A percentile compares a stretch with the other conserved stretches of the same genome.
Evolutionary conservation across 2,329 filamentous ascomycete genomes (phyloP).

Genomic region (Dactylellina haptotyla): DNA sequence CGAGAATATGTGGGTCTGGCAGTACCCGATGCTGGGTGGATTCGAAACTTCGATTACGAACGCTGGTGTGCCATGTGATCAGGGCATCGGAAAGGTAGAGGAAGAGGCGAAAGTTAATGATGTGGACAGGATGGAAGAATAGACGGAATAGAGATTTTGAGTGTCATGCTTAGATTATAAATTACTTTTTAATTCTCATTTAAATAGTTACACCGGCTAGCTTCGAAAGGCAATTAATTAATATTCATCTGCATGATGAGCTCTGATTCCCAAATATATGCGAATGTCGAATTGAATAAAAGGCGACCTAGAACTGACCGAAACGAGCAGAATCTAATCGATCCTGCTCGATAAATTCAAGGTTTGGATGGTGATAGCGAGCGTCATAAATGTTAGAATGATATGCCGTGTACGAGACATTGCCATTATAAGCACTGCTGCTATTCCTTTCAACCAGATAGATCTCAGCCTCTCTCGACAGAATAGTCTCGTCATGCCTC

Average conservation of each 20-base stretch:
- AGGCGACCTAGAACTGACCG: too few species aligned
- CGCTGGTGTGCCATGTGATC: background rate
- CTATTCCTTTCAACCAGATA: too few species aligned
- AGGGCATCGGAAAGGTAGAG: too few species aligned
- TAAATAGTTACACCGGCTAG: too few species aligned
- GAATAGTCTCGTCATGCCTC: background rate
- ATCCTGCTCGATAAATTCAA: background rate
- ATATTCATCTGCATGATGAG: too few species aligned
- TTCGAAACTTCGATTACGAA: background rate
- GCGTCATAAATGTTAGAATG: background rate
- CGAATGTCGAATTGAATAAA: too few species aligned
- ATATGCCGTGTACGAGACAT: too few species aligned
- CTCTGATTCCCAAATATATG: too few species aligned
- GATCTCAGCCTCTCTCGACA: background rate
- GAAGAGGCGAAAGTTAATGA: background rate
- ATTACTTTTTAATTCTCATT: too few species aligned
- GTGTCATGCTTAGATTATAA: background rate
- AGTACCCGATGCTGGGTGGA: constrained; percentile 42
- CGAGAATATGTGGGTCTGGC: constrained; percentile 41
- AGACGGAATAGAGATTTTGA: background rate
- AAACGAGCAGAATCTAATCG: background rate
- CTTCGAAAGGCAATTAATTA: too few species aligned
- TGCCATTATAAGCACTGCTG: too few species aligned
- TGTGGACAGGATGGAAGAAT: background rate
- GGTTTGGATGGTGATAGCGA: background rate